Evolutionary conservation across 2,329 filamentous ascomycete genomes (phyloP).

Genomic region (Akanthomyces lecanii): DNA sequence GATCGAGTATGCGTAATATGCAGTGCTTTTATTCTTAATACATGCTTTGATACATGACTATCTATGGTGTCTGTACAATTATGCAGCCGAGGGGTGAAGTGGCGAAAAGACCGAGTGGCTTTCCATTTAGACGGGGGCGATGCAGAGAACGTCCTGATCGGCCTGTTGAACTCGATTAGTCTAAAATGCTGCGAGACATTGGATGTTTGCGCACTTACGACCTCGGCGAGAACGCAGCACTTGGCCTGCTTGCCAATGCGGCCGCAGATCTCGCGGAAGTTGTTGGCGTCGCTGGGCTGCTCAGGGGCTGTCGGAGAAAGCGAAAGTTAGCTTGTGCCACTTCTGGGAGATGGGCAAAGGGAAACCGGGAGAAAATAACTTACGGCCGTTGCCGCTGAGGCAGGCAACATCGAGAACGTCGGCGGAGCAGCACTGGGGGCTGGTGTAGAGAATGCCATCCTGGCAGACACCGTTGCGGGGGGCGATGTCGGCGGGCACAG

Average conservation of each 20-base stretch:
- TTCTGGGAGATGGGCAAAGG: background rate
- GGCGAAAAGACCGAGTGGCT: background rate
- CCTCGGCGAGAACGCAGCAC: conserved; percentile 47
- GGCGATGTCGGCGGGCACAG: background rate
- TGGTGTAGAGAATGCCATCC: conserved; percentile 20
- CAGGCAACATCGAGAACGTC: conserved; percentile 44
- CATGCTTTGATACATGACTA: background rate
- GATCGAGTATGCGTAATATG: background rate
- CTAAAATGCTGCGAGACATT: rapidly evolving
- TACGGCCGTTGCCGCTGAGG: conserved; percentile 36
- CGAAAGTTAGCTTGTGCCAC: background rate
- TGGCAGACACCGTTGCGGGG: conserved; percentile 19
- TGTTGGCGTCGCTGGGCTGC: rapidly evolving
- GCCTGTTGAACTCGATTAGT: background rate
- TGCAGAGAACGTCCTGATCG: conserved; percentile 1
- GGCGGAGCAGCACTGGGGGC: conserved; percentile 44
- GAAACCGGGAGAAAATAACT: background rate
- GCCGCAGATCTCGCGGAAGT: conserved; percentile 33
- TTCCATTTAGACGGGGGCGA: background rate
- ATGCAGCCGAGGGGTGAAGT: background rate
- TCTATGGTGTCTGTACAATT: background rate
- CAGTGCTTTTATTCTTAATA: background rate
- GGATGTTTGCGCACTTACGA: conserved; percentile 22
- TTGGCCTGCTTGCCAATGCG: conserved; percentile 44
- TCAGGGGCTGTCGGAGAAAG: background rate